A percentile compares a stretch with the other conserved stretches of the same genome.
phyloP scores from a whole-genome alignment of 371 early-diverging fungal genomes.

The Scutellospora calospora region DNA sequence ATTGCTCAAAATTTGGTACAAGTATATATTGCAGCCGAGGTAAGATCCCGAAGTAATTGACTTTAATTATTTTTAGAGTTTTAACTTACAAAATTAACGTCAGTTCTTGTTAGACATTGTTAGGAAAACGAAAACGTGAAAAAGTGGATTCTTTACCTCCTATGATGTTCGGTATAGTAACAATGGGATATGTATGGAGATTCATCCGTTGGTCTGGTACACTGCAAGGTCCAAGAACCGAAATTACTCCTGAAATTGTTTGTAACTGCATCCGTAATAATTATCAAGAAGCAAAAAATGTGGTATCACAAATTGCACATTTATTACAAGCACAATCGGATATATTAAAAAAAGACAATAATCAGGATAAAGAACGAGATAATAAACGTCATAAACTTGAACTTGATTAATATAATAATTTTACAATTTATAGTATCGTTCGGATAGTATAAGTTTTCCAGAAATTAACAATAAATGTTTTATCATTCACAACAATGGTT shows the following conservation, averaged over 20 bases:
- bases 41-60: neutral
- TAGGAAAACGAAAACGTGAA: slow-evolving; percentile 27
- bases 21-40: slow-evolving; percentile 21
- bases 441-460: neutral
- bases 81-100: neutral
- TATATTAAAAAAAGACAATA: neutral
- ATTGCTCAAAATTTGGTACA: slow-evolving; percentile 43
- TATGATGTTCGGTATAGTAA: slow-evolving; percentile 42
- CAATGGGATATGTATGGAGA: slow-evolving; percentile 28
- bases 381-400: neutral
- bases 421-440: neutral
- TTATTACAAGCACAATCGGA: slow-evolving; percentile 25
- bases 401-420: neutral
- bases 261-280: slow-evolving; percentile 21
- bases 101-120: neutral
- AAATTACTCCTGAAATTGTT: neutral
- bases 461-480: neutral
- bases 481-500: no score
- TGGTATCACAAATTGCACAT: slow-evolving; percentile 13
- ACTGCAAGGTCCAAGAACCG: slow-evolving; percentile 18
- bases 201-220: slow-evolving; percentile 41
- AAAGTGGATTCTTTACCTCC: neutral
- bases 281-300: slow-evolving; percentile 8
- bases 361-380: slow-evolving; percentile 9
- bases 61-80: neutral